Evolutionary conservation across 495 filamentous ascomycete genomes (phyloP).

Genomic region (Penicillium maclennaniae): DNA sequence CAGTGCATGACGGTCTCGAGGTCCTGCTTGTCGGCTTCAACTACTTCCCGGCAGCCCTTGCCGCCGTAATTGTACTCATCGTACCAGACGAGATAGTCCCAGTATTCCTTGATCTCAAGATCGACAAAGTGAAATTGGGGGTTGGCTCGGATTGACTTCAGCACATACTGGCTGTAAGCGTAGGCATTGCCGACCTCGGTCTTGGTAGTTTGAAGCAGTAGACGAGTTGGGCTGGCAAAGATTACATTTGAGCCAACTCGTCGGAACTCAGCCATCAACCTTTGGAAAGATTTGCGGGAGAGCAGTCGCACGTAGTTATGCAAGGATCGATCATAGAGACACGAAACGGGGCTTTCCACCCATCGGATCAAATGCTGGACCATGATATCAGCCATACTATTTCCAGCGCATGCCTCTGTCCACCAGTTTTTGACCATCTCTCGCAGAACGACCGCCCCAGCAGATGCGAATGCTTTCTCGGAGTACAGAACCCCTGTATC

Average conservation of each 20-base stretch:
- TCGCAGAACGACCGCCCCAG: conserved; percentile 80
- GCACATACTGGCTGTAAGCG: conserved; percentile 93
- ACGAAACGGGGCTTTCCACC: conserved; percentile 87
- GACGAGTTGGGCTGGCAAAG: conserved; percentile 82
- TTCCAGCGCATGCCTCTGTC: conserved; percentile 87
- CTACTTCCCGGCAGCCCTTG: conserved; percentile 80
- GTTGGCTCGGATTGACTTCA: conserved; percentile 93
- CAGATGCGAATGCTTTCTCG: conserved; percentile 89
- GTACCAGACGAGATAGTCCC: conserved; percentile 99
- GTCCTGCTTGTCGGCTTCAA: conserved; percentile 78
- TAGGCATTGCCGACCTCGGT: conserved; percentile 95
- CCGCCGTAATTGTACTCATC: conserved; percentile 98
- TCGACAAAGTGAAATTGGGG: conserved; percentile 97
- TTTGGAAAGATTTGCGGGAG: conserved; percentile 91
- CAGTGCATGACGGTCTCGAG: conserved; percentile 96
- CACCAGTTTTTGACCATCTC: conserved; percentile 99
- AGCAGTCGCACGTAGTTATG: conserved; percentile 99
- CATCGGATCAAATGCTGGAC: conserved; percentile 96
- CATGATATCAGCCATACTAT: conserved; percentile 94
- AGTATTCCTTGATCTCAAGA: conserved; percentile 96
- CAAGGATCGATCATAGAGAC: conserved; percentile 92
- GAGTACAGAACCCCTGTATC: conserved; percentile 68
- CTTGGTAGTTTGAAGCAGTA: conserved; percentile 94
- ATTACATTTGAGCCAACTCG: conserved; percentile 92
- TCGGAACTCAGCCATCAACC: conserved; percentile 95